These are phyloP conservation scores for Carallia pectinifolia DNA, from an alignment of 345 rosid genomes.

Conservation along the genomic window DNA sequence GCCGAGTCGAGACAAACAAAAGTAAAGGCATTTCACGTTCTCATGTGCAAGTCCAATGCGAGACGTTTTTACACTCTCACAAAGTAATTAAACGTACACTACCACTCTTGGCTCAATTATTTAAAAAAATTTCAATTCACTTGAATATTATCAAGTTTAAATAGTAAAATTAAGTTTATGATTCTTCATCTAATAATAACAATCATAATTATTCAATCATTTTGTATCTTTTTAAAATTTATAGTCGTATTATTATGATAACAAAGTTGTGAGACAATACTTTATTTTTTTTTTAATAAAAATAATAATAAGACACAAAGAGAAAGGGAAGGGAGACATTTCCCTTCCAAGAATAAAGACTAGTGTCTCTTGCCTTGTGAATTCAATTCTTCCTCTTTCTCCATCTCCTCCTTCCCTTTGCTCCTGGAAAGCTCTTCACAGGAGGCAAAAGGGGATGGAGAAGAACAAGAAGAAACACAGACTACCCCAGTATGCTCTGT, in stretches of 20 bases:
- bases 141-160: too few species aligned
- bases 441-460: slow-evolving; percentile 15
- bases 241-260: too few species aligned
- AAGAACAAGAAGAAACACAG: slow-evolving; percentile 9
- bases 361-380: neutral
- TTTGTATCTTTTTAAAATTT: too few species aligned
- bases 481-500: neutral
- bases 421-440: slow-evolving; percentile 20
- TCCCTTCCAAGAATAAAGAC: neutral
- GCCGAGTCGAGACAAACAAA: neutral
- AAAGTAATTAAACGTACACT: neutral
- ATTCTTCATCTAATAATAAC: too few species aligned
- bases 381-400: neutral
- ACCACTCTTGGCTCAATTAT: neutral
- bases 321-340: neutral
- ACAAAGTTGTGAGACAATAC: too few species aligned
- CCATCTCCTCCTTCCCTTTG: neutral
- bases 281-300: too few species aligned
- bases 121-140: neutral
- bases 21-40: neutral
- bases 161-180: too few species aligned
- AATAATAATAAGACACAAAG: neutral
- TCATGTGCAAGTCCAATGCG: slow-evolving; percentile 27
- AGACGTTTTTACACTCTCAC: neutral
- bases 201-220: too few species aligned